Percentiles rank a stretch among this genome's conserved stretches.
These are phyloP conservation scores for Fonsecaea erecta DNA, from an alignment of 2,329 filamentous ascomycete species.

Conservation along the genomic window DNA sequence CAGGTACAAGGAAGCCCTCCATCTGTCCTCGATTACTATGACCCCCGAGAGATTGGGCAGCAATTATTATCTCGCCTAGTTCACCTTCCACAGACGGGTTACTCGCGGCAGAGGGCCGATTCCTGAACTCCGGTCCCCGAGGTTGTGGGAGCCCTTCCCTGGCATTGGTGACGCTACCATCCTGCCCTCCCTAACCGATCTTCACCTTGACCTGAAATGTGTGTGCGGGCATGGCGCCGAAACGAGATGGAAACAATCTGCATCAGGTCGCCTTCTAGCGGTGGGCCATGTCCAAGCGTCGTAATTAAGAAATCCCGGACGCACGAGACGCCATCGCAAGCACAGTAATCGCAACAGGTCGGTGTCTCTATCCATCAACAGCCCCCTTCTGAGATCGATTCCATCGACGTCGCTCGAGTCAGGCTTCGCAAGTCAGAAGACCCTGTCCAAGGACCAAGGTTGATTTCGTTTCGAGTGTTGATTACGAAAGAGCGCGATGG, in stretches of 20 bases:
- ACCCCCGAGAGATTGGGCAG: neutral
- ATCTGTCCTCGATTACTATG: neutral
- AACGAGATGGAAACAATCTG: neutral
- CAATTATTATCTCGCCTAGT: neutral
- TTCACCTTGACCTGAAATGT: neutral
- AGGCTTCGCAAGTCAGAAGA: neutral
- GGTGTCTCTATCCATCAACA: neutral
- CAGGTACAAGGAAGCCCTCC: neutral
- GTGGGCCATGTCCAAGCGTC: neutral
- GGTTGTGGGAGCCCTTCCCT: neutral
- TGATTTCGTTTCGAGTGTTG: neutral
- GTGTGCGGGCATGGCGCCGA: neutral
- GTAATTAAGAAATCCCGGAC: neutral
- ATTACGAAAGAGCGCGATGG: neutral
- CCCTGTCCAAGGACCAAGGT: neutral
- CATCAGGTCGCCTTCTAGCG: neutral
- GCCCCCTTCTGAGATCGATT: neutral
- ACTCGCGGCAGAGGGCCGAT: neutral
- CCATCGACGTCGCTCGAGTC: neutral
- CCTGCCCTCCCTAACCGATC: neutral
- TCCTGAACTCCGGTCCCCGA: neutral
- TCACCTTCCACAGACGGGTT: neutral
- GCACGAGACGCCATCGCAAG: neutral
- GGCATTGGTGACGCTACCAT: neutral
- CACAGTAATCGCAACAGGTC: neutral